phyloP scores from a whole-genome alignment of 306 rosid genomes.

The Herpetospermum pedunculosum region DNA sequence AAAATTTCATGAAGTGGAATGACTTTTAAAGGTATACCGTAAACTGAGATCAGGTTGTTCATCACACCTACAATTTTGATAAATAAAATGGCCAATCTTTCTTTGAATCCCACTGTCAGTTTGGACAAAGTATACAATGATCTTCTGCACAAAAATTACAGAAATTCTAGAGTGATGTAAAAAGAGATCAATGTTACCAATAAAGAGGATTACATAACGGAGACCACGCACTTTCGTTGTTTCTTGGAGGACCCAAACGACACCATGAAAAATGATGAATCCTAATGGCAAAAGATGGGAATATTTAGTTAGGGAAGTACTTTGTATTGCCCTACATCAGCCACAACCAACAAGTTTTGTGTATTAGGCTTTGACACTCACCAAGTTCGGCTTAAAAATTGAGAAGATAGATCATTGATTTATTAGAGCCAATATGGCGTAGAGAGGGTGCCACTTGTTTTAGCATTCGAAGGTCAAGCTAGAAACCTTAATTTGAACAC shows the following conservation, averaged over 20 bases:
- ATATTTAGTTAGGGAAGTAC: no score
- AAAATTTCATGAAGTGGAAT: background rate
- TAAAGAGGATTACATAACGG: slow-evolving; percentile 77
- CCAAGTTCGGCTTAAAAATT: slow-evolving; percentile 39
- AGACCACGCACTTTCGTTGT: slow-evolving; percentile 51
- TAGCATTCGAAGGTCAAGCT: no score
- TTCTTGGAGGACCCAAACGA: slow-evolving; percentile 80
- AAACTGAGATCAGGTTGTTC: no score
- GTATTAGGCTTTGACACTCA: slow-evolving; percentile 19
- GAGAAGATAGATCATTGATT: background rate
- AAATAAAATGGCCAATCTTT: no score
- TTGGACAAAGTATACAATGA: background rate
- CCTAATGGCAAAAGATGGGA: slow-evolving; percentile 38
- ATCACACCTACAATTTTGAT: no score
- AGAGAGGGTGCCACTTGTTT: no score
- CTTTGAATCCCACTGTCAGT: no score
- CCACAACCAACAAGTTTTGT: background rate
- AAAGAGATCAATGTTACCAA: slow-evolving; percentile 36
- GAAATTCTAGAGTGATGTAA: slow-evolving; percentile 4
- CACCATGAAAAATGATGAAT: slow-evolving; percentile 58
- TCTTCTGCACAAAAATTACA: background rate
- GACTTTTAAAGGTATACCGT: slow-evolving; percentile 30
- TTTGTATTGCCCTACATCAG: background rate
- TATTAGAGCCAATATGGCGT: no score
- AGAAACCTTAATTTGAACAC: no score